Evolutionary conservation across 805 yeast genomes (phyloP).

Genomic region (Candida pseudofarinosa): DNA sequence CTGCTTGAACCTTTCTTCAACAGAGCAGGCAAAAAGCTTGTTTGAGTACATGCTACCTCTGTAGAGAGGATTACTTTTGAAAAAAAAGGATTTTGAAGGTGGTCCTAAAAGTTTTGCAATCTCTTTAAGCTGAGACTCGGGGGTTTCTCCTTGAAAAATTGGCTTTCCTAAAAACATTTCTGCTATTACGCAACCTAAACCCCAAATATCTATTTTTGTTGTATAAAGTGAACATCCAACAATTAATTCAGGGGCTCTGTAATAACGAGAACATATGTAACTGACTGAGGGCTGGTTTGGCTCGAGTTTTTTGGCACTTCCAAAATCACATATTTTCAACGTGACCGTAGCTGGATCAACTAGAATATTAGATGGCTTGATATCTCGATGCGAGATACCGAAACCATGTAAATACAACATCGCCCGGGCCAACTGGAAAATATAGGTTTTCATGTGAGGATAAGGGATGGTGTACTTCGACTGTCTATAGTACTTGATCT

Average conservation of each 20-base stretch:
- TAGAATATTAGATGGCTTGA: constrained; percentile 77
- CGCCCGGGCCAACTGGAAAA: constrained; percentile 77
- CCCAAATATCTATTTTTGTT: constrained; percentile 95
- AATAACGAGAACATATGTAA: constrained; percentile 92
- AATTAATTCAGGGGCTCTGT: constrained; percentile 93
- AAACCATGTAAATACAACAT: constrained; percentile 79
- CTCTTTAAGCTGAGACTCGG: constrained; percentile 82
- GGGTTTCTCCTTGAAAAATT: constrained; percentile 91
- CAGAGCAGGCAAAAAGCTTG: constrained; percentile 54
- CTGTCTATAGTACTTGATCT: constrained; percentile 64
- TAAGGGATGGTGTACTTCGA: constrained; percentile 61
- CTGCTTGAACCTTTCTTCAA: constrained; percentile 47
- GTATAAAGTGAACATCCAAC: constrained; percentile 86
- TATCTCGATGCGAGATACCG: constrained; percentile 80
- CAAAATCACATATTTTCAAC: constrained; percentile 80
- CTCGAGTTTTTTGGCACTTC: constrained; percentile 77
- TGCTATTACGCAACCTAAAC: constrained; percentile 93
- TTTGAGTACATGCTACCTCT: constrained; percentile 70
- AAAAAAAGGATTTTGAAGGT: constrained; percentile 66
- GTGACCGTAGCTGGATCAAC: constrained; percentile 66
- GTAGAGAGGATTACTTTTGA: constrained; percentile 70
- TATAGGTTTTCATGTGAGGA: constrained; percentile 70
- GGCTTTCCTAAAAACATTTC: constrained; percentile 92
- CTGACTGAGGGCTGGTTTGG: constrained; percentile 84
- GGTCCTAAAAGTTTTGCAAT: constrained; percentile 89